Evolutionary conservation across 202 grass and related monocot genomes (phyloP), one percentile per base, ranked within the genome.

Genomic region (Saccharum hybrid): DNA sequence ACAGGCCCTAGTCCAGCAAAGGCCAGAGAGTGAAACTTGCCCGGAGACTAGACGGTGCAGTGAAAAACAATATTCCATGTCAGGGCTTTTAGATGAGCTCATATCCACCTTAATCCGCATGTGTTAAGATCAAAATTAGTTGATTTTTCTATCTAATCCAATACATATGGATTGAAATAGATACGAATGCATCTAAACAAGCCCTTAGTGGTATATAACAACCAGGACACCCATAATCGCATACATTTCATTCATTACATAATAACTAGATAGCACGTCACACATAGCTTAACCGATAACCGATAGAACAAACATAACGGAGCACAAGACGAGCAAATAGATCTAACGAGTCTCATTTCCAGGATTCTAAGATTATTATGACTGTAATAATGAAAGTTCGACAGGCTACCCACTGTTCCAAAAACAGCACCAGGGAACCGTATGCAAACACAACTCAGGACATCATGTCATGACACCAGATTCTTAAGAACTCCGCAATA

Each of bases 361-460:
- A 64, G 21, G 15, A 63, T 70, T 75, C 62, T 73, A 86, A 74
- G 21, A 90, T 52, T 80, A 90, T 52, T 80, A 79, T 2, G 75
- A 79, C 69, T 80, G 78, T 57, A 21, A 57, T 2, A 75, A 74
- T 73, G 19, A 3, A 78, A 82, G 78, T 82, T 86, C 60, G 15
- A 72, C 72, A 77, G 38, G 72, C 33, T 37, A 83, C 67, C 68
- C 74, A 74, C 67, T 22, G 61, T 86, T 79, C 68, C 66, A 62
- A 90, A 68, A 90, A 76, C 74, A 73, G 74, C 74, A 14, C 31
- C 63, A 76, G 28, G 45, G 56, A 72, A 78, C 66, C 66, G 31
- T 48, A 82, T 72, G 81, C 68, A 68, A 76, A 30, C 36, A 36
- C 52, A 42, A 76, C 71, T 81, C 30, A 66, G 45, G 68, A 26